Evolutionary conservation across 106 monocot species (phyloP), one percentile per base, ranked within the genome.

Genomic region (Dendrobium huoshanense): DNA sequence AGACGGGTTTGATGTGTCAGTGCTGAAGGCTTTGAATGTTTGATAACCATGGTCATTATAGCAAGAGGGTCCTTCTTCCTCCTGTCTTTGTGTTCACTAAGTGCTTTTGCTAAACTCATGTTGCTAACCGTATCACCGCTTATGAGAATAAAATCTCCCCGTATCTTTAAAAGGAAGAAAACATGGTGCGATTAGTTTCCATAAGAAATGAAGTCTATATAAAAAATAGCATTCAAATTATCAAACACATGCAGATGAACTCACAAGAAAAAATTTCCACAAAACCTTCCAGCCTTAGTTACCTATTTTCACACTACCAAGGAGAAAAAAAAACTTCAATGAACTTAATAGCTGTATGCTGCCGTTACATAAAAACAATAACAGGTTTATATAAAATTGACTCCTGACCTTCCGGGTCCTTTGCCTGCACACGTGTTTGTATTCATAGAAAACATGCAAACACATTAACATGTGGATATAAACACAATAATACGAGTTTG

Each of bases 101-200:
- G 91, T 31, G 93, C 99, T 75, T 93, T 83, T 72, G 79, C 88
- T 75, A 99, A 86, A 79, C 87, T 91, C 86, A 88, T 88, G 78
- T 95, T 99, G 87, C 95, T 95, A 37, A 99, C 91, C 17, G 95
- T 99, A 80, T 99, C 95, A 16, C 99, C 99, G 79, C 91, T 99
- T 79, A 99, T 81, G n/a, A 99, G 95, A 85, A 99, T 81, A 83
- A 99, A 99, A 83, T 99, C 99, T 80, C 95, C 99, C 75, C 77
- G 89, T 56, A 99, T 93, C 99, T 99, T 83, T 81, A 92, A 75
- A 22, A n/a, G 47, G 43, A 42, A 80, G 58, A 75, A 44, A 44
- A 31, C 25, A 27, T 10, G 31, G 70, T 37, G 33, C n/a, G 37
- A 70, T 70, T 37, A 70, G 70, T 70, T 29, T 70, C 16, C 70